phyloP scores from a whole-genome alignment of 805 yeast genomes.

The Nematodospora valgi region DNA sequence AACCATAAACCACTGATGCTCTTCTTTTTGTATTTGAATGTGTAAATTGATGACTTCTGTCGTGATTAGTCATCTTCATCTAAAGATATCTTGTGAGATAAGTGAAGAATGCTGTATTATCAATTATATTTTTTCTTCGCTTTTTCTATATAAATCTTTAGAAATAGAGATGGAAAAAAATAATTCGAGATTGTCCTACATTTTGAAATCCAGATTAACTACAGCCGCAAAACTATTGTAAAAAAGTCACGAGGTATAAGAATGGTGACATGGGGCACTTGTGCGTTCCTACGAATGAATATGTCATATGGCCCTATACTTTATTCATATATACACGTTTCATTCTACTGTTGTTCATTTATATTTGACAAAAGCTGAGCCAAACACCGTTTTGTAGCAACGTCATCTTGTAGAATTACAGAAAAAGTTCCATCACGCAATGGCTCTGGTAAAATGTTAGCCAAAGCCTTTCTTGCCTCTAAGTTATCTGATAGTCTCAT shows the following conservation, averaged over 20 bases:
- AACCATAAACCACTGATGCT: slow-evolving; percentile 51
- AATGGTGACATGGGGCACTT: too few relatives aligned
- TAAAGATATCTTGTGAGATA: background rate
- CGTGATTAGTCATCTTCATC: slow-evolving; percentile 1
- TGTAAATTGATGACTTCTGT: slow-evolving; percentile 21
- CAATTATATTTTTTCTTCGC: too few relatives aligned
- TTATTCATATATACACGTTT: background rate
- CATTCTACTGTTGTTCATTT: slow-evolving; percentile 21
- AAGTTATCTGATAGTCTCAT: slow-evolving; percentile 83
- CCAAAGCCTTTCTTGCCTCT: slow-evolving; percentile 85
- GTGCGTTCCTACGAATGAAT: too few relatives aligned
- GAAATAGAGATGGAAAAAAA: too few relatives aligned
- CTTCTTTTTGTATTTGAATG: slow-evolving; percentile 47
- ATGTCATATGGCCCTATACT: background rate
- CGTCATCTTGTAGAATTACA: slow-evolving; percentile 75
- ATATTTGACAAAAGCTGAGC: slow-evolving; percentile 75
- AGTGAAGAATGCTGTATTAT: background rate
- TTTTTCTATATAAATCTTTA: too few relatives aligned
- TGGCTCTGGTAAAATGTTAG: slow-evolving; percentile 81
- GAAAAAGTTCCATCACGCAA: slow-evolving; percentile 85
- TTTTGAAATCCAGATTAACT: too few relatives aligned
- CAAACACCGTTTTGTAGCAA: slow-evolving; percentile 81
- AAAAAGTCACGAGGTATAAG: too few relatives aligned
- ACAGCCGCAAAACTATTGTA: too few relatives aligned
- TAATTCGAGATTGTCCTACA: too few relatives aligned